A percentile compares a stretch with the other conserved stretches of the same genome.
Evolutionary conservation across 306 rosid genomes (phyloP).

Genomic region (Fragaria iinumae): DNA sequence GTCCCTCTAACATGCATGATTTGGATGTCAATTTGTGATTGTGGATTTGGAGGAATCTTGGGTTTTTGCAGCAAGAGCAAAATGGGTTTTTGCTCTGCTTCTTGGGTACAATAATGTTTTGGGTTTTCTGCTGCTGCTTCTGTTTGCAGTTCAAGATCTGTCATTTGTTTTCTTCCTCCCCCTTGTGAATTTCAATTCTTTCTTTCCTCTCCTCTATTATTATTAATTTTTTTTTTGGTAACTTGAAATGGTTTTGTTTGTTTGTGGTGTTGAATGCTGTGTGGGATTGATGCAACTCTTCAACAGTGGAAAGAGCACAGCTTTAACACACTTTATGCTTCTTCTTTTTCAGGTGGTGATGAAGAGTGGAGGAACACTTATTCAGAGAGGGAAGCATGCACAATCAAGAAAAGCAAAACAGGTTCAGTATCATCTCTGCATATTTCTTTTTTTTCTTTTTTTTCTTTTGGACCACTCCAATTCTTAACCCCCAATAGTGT

Average conservation of each 20-base stretch:
- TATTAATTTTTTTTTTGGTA: not conserved
- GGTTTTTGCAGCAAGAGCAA: conserved; percentile 10
- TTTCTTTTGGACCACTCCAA: conserved; percentile 65
- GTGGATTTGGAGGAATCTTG: conserved; percentile 33
- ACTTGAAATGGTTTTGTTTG: conserved; percentile 24
- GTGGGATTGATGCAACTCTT: conserved; percentile 30
- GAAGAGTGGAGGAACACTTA: conserved; percentile 80
- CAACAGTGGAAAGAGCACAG: conserved; percentile 55
- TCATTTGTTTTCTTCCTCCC: conserved; percentile 42
- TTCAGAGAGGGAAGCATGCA: conserved; percentile 80
- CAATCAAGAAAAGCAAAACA: conserved; percentile 83
- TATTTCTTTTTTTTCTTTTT: conserved; percentile 18
- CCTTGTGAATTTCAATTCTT: conserved; percentile 15
- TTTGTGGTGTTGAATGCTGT: conserved; percentile 20
- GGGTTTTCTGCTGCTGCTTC: conserved; percentile 20
- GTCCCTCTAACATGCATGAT: conserved; percentile 28
- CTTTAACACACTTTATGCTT: conserved; percentile 60
- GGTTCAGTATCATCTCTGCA: conserved; percentile 64
- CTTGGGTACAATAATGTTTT: conserved; percentile 14
- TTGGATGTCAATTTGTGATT: conserved; percentile 32
- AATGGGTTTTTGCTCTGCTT: conserved; percentile 27
- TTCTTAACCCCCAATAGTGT: conserved; percentile 38
- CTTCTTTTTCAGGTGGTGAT: conserved; percentile 82
- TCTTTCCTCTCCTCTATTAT: not conserved
- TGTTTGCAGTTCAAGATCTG: conserved; percentile 53